phyloP scores from a whole-genome alignment of 2,329 filamentous ascomycete species.

The Colletotrichum tabaci region DNA sequence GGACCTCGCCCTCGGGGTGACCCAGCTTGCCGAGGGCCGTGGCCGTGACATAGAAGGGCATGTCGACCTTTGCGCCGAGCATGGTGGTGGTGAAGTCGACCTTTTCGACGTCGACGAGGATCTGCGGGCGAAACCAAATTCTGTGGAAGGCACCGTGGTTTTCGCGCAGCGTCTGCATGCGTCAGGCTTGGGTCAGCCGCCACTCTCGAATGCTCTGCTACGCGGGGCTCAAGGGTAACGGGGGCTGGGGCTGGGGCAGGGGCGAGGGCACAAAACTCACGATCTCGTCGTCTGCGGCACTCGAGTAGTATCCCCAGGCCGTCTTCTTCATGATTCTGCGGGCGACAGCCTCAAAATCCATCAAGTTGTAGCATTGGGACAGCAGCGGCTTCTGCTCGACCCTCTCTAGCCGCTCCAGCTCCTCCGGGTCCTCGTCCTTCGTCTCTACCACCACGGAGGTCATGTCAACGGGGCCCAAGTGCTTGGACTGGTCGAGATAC shows the following conservation, averaged over 20 bases:
- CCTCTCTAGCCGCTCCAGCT: conserved; percentile 78
- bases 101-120: conserved; percentile 90
- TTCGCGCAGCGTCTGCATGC: conserved; percentile 84
- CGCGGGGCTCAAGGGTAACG: not conserved
- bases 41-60: conserved; percentile 97
- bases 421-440: conserved; percentile 75
- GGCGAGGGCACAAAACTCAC: conserved; percentile 60
- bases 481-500: conserved; percentile 88
- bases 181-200: conserved; percentile 43
- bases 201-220: not conserved
- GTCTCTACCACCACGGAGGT: conserved; percentile 78
- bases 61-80: conserved; percentile 87
- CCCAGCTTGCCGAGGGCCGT: conserved; percentile 97
- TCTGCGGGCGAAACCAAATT: conserved; percentile 93
- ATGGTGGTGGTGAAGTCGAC: conserved; percentile 93
- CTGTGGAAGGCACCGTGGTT: conserved; percentile 98
- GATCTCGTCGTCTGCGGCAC: conserved; percentile 91
- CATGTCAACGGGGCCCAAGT: conserved; percentile 93
- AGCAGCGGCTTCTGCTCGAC: conserved; percentile 83
- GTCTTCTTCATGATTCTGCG: conserved; percentile 93
- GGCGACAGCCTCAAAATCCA: conserved; percentile 97
- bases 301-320: conserved; percentile 98
- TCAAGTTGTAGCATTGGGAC: conserved; percentile 91
- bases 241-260: too few species aligned
- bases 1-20: conserved; percentile 92